Evolutionary conservation across 2,329 filamentous ascomycete species (phyloP), one percentile per base, ranked within the genome.

Genomic region (Huntiella bhutanensis): DNA sequence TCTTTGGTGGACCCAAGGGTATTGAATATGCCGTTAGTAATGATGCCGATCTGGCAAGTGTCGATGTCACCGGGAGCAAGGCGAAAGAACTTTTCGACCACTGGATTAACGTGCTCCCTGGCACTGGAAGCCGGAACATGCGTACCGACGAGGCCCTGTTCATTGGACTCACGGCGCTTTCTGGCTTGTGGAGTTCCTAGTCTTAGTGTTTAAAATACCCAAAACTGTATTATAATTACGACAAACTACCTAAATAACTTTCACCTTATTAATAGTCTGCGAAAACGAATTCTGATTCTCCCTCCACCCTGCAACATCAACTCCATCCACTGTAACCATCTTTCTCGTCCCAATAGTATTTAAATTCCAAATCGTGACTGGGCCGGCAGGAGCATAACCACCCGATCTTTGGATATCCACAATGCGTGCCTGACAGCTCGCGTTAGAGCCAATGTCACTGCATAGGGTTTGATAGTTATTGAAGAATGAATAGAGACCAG

Each of bases 121-220:
- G 76, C 1, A 85, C 92, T 59, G 84, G 83, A 1, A 88, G 82
- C 58, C 68, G 84, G 54, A 85, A 78, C 1, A 88, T 93, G 51
- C 66, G 82, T 51, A 91, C 84, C 0, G 84, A 92, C 54, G 85
- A 93, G 62, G 83, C 84, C 1, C 62, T 92, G 13, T 82, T 81
- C 63, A 73, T 91, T 56, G 82, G 77, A 0, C 59, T 92, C 57
- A 79, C 78, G 55, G 74, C 75, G 2, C 57, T 91, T 56, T 71
- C 77, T 56, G 67, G 64, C 49, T 53, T 78, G 49, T 80, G 68
- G 73, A 45, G 13, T 16, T 32, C 36, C 32, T 39, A 13, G 12
- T 33, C 12, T 17, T 36, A 36, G 34, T 36, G 16, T 22, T 45
- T 38, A 12, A 11, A 45, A 28, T 28, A 28, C 22, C 22, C 13